phyloP scores from a whole-genome alignment of 306 rosid species.

The Trichosanthes truncata region DNA sequence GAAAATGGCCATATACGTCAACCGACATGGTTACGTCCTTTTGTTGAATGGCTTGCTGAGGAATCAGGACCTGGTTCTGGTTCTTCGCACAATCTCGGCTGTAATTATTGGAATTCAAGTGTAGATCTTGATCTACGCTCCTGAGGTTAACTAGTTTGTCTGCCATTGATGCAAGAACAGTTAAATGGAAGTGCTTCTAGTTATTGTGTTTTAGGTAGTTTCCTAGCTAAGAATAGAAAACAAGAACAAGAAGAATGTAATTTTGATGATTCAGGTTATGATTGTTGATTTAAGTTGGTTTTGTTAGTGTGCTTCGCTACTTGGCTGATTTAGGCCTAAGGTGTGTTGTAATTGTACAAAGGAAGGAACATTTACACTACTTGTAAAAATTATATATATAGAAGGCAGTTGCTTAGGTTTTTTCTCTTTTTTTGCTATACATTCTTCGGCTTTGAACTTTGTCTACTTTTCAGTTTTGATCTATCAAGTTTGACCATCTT shows the following conservation, averaged over 20 bases:
- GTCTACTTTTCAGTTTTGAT: not conserved
- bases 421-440: not conserved
- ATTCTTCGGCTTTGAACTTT: not conserved
- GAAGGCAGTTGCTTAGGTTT: not conserved
- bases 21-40: not conserved
- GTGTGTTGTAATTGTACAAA: conserved; percentile 5
- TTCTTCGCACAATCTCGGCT: not conserved
- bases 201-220: not conserved
- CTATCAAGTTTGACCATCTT: not conserved
- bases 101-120: not conserved
- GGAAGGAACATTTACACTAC: not conserved
- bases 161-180: not conserved
- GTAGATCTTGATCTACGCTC: no score
- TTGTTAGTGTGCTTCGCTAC: not conserved
- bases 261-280: not conserved
- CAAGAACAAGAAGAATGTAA: not conserved
- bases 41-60: not conserved
- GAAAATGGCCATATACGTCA: not conserved
- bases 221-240: not conserved
- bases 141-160: not conserved
- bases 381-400: not conserved
- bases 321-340: not conserved
- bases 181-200: not conserved
- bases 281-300: not conserved
- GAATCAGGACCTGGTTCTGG: not conserved